Evolutionary conservation across 768 basidiomycete genomes (phyloP).

Genomic region (Boletellus ananas): DNA sequence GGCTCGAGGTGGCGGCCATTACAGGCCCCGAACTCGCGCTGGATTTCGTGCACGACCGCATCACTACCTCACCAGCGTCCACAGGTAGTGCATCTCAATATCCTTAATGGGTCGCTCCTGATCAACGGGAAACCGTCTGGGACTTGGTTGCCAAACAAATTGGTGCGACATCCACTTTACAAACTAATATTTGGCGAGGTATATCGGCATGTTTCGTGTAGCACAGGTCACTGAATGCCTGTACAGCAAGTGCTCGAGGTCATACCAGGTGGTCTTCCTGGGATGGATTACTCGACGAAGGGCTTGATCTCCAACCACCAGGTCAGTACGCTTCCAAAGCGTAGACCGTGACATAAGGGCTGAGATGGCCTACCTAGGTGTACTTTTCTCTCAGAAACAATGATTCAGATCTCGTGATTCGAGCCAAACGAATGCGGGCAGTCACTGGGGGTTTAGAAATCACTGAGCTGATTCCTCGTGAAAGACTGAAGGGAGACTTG

Average conservation of each 20-base stretch:
- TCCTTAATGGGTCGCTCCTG: slow-evolving; percentile 30
- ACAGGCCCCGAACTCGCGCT: slow-evolving; percentile 22
- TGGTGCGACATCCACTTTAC: slow-evolving; percentile 13
- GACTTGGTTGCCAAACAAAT: slow-evolving; percentile 8
- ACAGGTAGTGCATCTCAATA: slow-evolving; percentile 37
- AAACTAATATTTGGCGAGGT: slow-evolving; percentile 19
- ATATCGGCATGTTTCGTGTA: neutral
- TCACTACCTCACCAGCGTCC: slow-evolving; percentile 3
- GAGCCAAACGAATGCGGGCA: slow-evolving; percentile 1
- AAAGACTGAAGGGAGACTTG: slow-evolving; percentile 18
- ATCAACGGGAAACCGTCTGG: slow-evolving; percentile 21
- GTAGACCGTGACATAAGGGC: no score
- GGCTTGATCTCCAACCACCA: neutral
- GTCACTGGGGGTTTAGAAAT: neutral
- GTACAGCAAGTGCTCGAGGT: neutral
- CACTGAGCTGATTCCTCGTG: slow-evolving; percentile 18
- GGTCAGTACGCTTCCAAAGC: neutral
- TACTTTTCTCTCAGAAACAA: slow-evolving; percentile 6
- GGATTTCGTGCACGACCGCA: slow-evolving; percentile 28
- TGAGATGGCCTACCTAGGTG: neutral
- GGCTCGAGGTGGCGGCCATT: slow-evolving; percentile 31
- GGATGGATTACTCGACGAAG: neutral
- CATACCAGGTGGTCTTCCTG: neutral
- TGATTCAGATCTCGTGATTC: slow-evolving; percentile 13
- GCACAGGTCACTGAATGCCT: neutral